Percentiles rank a stretch among this genome's conserved stretches.
Evolutionary conservation across 2,329 filamentous ascomycete species (phyloP).

Genomic region (Aspergillus proliferans): DNA sequence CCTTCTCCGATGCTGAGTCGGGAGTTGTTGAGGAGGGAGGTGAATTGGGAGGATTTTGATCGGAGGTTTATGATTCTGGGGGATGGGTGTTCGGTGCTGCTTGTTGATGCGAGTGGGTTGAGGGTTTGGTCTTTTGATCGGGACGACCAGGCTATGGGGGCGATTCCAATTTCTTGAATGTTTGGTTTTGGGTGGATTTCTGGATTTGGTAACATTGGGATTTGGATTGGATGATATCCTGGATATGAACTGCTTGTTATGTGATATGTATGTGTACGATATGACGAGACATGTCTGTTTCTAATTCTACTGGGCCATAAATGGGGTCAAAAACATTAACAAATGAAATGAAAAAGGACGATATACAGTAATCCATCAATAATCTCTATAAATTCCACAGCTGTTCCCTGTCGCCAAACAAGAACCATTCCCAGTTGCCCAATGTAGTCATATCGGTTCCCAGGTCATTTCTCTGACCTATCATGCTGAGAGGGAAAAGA

Average conservation of each 20-base stretch:
- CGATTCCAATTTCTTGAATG: not conserved
- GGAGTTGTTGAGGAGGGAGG: not conserved
- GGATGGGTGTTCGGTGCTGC: not conserved
- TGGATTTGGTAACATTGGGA: not conserved
- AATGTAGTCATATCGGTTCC: too few relatives aligned
- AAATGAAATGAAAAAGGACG: slow-evolving; percentile 11
- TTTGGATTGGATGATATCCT: not conserved
- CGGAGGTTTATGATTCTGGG: slow-evolving; percentile 11
- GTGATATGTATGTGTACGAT: not conserved
- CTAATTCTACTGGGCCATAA: not conserved
- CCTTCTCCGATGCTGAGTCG: not conserved
- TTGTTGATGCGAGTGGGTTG: slow-evolving; percentile 3
- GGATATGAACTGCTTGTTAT: not conserved
- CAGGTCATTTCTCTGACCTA: too few relatives aligned
- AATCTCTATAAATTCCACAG: slow-evolving; percentile 10
- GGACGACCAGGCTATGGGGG: not conserved
- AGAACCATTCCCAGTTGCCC: not conserved
- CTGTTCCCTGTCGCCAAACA: slow-evolving; percentile 1
- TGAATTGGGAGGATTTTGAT: slow-evolving; percentile 14
- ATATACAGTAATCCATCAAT: slow-evolving; percentile 18
- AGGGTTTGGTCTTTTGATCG: slow-evolving; percentile 21
- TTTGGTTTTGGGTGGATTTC: not conserved
- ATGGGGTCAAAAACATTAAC: slow-evolving; percentile 4
- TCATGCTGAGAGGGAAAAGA: too few relatives aligned
- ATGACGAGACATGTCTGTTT: not conserved